Base-by-base conservation (phyloP, 352 stramenopile genomes). In the Globisporangium ultimum region DNA sequence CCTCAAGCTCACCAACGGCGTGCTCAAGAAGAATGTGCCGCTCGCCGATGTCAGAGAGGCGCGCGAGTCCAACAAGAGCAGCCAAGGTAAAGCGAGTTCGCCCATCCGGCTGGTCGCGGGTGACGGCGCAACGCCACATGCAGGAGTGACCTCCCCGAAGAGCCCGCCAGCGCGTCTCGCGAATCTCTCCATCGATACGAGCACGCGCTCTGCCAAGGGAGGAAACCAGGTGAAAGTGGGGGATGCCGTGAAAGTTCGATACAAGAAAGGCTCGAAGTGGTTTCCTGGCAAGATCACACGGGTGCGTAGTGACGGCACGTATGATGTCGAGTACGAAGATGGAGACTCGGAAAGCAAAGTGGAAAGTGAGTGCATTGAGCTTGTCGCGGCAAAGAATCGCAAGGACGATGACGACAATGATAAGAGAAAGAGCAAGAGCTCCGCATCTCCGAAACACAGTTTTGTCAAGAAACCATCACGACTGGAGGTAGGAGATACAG, bases 11-110 rank as follows among this genome's bases (percentile, higher is more conserved):
- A 76, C 70, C 56, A 83, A 82, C 55, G 80, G 80, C 22, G 64
- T 63, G 24, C 59, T 89, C n/a, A 78, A 71, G 61, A 89, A 88
- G 62, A 88, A 87, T 54, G 76, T 90, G 32, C 76, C 77, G 28
- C 55, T 90, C 21, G 72, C 76, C 40, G 78, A 88, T 41, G 72
- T 90, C 12, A 65, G 80, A 24, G 77, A 86, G 32, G 70, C 74
- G 12, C 61, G 56, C 8, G 70, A 78, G 66, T 56, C 24, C 66
- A 77, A 52, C 66, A 77, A 52, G 71, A 61, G 40, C 68, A 74
- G 53, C n/a, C 24, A 28, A 2, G 24, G 20, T 15, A 51, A 67
- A 55, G 69, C 64, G 8, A 80, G 71, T 38, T 73, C 77, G 0
- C 75, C 78, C 1, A 88, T 88, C 46, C 73, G 76, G n/a, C 64